A percentile compares a stretch with the other conserved stretches of the same genome.
Conservation (phyloP, 2,329 filamentous ascomycete genomes). For the Clarireedia homoeocarpa region DNA sequence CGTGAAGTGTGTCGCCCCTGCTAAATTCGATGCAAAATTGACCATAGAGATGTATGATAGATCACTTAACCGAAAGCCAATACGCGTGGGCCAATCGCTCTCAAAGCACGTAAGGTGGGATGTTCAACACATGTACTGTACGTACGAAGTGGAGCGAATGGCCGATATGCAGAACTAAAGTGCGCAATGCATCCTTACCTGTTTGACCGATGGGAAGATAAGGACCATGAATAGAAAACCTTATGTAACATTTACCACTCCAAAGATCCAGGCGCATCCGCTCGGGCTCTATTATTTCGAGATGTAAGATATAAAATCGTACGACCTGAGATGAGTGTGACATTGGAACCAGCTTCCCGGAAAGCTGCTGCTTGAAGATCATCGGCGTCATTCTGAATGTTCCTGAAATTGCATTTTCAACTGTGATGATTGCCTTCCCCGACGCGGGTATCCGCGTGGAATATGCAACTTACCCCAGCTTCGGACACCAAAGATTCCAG, state of each 20-base stretch:
- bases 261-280: background rate
- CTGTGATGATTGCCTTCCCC: conserved; percentile 1
- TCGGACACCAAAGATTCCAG: conserved; percentile 1
- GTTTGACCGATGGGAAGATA: background rate
- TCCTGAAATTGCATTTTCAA: background rate
- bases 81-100: background rate
- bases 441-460: conserved; percentile 7
- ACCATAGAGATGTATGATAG: background rate
- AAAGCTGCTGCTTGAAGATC: conserved; percentile 8
- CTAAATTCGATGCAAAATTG: background rate
- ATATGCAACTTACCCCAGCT: conserved; percentile 5
- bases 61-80: background rate
- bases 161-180: too few species aligned
- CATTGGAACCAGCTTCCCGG: conserved; percentile 8
- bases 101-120: background rate
- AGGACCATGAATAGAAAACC: background rate
- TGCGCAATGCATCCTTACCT: background rate
- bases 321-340: background rate
- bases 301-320: background rate
- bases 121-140: background rate
- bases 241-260: background rate
- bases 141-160: too few species aligned
- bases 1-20: conserved; percentile 6
- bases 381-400: background rate
- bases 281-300: background rate